phyloP scores from a whole-genome alignment of 805 yeast genomes.

The Saccharomycopsis oosterbeekiorum region DNA sequence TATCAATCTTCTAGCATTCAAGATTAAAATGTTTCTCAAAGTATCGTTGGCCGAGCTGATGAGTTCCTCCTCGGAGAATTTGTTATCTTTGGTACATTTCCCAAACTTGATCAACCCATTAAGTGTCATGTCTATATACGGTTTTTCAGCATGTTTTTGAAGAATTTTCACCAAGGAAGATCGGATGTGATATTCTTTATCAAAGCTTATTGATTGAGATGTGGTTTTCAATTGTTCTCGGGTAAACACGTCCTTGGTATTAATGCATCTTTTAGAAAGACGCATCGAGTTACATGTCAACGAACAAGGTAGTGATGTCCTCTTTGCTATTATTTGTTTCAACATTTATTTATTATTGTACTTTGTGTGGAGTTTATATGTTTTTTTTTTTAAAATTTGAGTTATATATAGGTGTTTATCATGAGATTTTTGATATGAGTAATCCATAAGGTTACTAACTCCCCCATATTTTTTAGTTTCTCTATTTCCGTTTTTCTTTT shows the following conservation, averaged over 20 bases:
- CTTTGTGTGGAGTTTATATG: no score
- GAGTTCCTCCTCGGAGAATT: conserved; percentile 24
- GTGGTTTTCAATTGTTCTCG: conserved; percentile 7
- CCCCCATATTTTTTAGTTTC: no score
- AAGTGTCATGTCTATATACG: conserved; percentile 44
- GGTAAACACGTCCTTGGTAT: neutral
- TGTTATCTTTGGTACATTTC: conserved; percentile 25
- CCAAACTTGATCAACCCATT: conserved; percentile 38
- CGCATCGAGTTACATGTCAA: neutral
- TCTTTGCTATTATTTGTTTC: neutral
- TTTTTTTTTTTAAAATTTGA: no score
- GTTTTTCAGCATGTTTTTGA: conserved; percentile 42
- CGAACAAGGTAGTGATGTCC: neutral
- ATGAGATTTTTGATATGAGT: no score
- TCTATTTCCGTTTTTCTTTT: no score
- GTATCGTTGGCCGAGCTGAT: conserved; percentile 43
- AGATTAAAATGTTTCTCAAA: conserved; percentile 43
- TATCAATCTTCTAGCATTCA: conserved; percentile 61
- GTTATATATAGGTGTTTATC: no score
- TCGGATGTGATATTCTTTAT: conserved; percentile 46
- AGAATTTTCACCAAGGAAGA: conserved; percentile 51
- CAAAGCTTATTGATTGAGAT: conserved; percentile 26
- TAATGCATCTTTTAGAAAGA: neutral
- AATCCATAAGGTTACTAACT: no score
- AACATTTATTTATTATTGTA: neutral